phyloP scores from a whole-genome alignment of 352 stramenopile genomes.

The Pythium diclinum region DNA sequence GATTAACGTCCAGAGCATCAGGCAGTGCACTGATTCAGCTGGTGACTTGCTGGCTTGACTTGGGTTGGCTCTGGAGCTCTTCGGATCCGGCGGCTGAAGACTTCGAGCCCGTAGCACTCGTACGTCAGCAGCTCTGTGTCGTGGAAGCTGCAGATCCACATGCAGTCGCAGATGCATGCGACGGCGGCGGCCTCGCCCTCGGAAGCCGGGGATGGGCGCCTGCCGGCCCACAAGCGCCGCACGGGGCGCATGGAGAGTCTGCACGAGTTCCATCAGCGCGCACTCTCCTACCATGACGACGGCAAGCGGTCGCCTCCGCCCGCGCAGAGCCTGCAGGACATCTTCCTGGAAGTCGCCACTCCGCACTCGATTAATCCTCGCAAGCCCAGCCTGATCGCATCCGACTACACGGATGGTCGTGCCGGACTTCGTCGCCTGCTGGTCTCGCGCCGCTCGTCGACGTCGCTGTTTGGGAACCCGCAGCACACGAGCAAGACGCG shows the following conservation, averaged over 20 bases:
- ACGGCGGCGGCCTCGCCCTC: not conserved
- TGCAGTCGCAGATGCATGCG: not conserved
- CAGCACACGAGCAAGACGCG: conserved; percentile 38
- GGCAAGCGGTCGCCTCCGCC: conserved; percentile 18
- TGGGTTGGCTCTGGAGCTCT: not conserved
- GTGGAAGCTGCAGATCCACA: not conserved
- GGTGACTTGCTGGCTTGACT: not conserved
- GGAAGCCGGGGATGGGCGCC: conserved; percentile 35
- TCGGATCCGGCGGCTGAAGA: no score
- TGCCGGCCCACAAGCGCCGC: conserved; percentile 66
- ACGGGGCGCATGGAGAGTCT: conserved; percentile 70
- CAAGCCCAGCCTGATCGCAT: conserved; percentile 12
- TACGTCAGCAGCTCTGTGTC: conserved; percentile 2
- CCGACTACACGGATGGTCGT: conserved; percentile 39
- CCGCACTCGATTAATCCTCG: conserved; percentile 3
- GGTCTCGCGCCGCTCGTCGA: conserved; percentile 39
- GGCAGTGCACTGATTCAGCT: not conserved
- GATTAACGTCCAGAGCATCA: not conserved
- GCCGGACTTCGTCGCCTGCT: conserved; percentile 41
- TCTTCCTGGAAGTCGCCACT: conserved; percentile 19
- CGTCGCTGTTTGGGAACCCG: conserved; percentile 66
- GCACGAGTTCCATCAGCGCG: conserved; percentile 82
- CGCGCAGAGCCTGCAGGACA: conserved; percentile 13
- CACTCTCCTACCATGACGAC: conserved; percentile 49
- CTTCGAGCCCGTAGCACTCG: no score